Conservation (phyloP, 2,329 filamentous ascomycete genomes). For the Diaporthe aspalathi region DNA sequence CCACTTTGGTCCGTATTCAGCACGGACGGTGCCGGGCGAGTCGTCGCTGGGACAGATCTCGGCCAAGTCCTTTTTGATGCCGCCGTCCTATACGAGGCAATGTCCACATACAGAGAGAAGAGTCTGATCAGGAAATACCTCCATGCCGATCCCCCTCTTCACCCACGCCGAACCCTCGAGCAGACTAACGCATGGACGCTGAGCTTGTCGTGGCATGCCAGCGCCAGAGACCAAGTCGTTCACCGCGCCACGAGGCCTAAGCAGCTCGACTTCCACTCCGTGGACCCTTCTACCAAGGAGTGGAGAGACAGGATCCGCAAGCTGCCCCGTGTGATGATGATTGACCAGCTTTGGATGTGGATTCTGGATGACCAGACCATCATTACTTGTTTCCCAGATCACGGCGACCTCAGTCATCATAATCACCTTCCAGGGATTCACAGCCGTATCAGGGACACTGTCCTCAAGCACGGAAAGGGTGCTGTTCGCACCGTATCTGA, state of each 20-base stretch:
- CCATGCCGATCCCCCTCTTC: constrained; percentile 49
- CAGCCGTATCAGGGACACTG: constrained; percentile 51
- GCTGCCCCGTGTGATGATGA: constrained; percentile 46
- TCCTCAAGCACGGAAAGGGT: constrained; percentile 43
- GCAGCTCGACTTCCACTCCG: constrained; percentile 41
- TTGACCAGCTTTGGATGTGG: constrained; percentile 51
- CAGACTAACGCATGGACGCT: constrained; percentile 58
- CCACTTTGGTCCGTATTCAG: constrained; percentile 24
- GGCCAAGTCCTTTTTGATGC: constrained; percentile 49
- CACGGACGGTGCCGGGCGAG: constrained; percentile 27
- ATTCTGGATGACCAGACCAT: constrained; percentile 48
- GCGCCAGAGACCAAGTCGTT: constrained; percentile 55
- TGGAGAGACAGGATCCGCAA: constrained; percentile 44
- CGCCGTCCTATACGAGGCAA: constrained; percentile 51
- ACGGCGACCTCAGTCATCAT: constrained; percentile 54
- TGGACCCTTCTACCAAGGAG: constrained; percentile 28
- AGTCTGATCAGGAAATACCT: constrained; percentile 50
- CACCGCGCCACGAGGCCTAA: constrained; percentile 51
- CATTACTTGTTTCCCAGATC: constrained; percentile 49
- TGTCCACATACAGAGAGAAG: constrained; percentile 51
- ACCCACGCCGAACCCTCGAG: constrained; percentile 59
- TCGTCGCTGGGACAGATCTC: constrained; percentile 38
- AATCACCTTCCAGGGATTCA: constrained; percentile 54
- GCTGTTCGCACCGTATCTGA: constrained; percentile 54
- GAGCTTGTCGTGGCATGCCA: constrained; percentile 47